These are phyloP conservation scores for Nissolia schottii DNA, from an alignment of 306 rosid genomes.

Conservation along the genomic window DNA sequence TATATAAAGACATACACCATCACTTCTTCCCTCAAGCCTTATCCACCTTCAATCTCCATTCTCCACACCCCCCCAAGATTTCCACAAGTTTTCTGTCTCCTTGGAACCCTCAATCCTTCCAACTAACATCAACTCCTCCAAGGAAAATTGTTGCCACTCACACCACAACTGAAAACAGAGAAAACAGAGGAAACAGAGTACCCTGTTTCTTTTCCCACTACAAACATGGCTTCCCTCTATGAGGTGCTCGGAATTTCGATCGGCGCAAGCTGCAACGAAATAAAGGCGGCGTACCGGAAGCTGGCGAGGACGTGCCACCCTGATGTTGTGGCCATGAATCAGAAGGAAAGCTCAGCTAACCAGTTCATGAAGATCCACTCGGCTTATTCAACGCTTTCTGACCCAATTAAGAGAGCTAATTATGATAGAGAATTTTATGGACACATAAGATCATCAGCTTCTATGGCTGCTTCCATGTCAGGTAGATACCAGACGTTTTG, in stretches of 20 bases:
- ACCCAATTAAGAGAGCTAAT: slow-evolving; percentile 61
- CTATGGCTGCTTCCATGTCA: slow-evolving; percentile 13
- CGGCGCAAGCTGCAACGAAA: slow-evolving; percentile 45
- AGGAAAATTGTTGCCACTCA: background rate
- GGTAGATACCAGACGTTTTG: slow-evolving; percentile 28
- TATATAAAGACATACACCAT: slow-evolving; percentile 15
- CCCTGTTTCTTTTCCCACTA: background rate
- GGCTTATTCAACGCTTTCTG: slow-evolving; percentile 66
- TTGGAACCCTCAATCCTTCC: background rate
- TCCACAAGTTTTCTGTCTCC: background rate
- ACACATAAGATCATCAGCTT: background rate
- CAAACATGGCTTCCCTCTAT: slow-evolving; percentile 48
- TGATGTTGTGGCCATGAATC: slow-evolving; percentile 56
- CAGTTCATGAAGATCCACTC: slow-evolving; percentile 56
- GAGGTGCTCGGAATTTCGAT: slow-evolving; percentile 69
- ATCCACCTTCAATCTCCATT: background rate
- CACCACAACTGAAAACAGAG: slow-evolving; percentile 17
- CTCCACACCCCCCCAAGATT: too few relatives aligned
- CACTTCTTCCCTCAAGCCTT: background rate
- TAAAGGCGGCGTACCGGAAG: slow-evolving; percentile 61
- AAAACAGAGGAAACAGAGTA: slow-evolving; percentile 31
- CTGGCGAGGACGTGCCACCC: slow-evolving; percentile 72
- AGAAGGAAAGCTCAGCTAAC: slow-evolving; percentile 49
- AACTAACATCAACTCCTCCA: background rate
- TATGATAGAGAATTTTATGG: slow-evolving; percentile 43